Evolutionary conservation across 148 eudicot species (phyloP).

Genomic region (Rhododendron ovatum): DNA sequence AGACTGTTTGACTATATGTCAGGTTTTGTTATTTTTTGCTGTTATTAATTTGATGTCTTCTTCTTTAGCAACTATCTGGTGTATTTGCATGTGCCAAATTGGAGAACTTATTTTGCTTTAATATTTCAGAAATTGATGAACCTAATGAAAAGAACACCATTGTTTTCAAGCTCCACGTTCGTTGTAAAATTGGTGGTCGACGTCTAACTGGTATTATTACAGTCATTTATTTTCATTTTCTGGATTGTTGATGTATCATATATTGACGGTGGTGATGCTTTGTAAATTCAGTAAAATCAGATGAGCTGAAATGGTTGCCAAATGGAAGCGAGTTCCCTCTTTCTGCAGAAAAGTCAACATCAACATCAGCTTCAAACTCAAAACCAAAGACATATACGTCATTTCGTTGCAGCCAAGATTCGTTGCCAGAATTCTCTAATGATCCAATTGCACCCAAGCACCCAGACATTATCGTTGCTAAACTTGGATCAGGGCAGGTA

Average conservation of each 20-base stretch:
- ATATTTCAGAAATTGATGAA: constrained; percentile 68
- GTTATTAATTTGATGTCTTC: background rate
- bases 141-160: constrained; percentile 94
- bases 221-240: background rate
- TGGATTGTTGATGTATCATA: background rate
- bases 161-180: constrained; percentile 77
- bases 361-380: constrained; percentile 46
- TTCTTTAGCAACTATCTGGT: background rate
- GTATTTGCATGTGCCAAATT: background rate
- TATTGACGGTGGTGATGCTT: constrained; percentile 1
- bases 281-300: constrained; percentile 52
- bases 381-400: constrained; percentile 75
- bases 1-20: constrained; percentile 80
- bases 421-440: constrained; percentile 54
- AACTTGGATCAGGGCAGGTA: constrained; percentile 92
- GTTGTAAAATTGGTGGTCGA: constrained; percentile 41
- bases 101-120: constrained; percentile 2
- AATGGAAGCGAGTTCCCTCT: constrained; percentile 70
- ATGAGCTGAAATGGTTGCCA: constrained; percentile 77
- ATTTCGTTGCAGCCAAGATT: constrained; percentile 66
- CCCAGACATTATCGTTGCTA: constrained; percentile 58
- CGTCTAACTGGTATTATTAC: constrained; percentile 59
- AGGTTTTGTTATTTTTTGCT: constrained; percentile 33
- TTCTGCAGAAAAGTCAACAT: constrained; percentile 36
- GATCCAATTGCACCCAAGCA: constrained; percentile 56